These are phyloP conservation scores for Calonectria hongkongensis DNA, from an alignment of 2,329 filamentous ascomycete genomes.

Conservation along the genomic window DNA sequence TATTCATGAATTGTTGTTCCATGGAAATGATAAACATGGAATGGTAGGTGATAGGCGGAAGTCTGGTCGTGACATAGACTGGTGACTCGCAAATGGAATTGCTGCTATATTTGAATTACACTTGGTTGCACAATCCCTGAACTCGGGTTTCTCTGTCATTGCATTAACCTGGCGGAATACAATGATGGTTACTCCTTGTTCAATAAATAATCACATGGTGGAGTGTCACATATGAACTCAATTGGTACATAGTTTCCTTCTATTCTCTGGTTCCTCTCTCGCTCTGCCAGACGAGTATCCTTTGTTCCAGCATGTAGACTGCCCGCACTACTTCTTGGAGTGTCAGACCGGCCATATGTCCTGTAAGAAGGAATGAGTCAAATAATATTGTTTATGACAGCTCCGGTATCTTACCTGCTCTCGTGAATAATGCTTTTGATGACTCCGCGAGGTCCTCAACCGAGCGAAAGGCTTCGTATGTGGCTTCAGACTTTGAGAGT, in stretches of 20 bases:
- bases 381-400: background rate
- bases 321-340: conserved; percentile 59
- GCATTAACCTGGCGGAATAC: background rate
- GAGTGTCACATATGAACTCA: background rate
- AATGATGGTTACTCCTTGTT: too few species aligned
- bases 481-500: conserved; percentile 22
- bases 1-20: background rate
- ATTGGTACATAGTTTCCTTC: background rate
- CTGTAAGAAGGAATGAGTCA: conserved; percentile 48
- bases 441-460: conserved; percentile 57
- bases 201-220: too few species aligned
- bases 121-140: background rate
- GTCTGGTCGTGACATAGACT: too few species aligned
- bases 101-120: background rate
- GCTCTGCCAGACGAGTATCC: conserved; percentile 60
- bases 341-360: conserved; percentile 58
- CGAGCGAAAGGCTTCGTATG: conserved; percentile 58
- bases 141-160: background rate
- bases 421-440: conserved; percentile 58
- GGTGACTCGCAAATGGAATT: background rate
- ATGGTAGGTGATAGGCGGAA: too few species aligned
- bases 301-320: conserved; percentile 63
- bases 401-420: conserved; percentile 54
- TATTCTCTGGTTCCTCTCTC: conserved; percentile 22
- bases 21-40: too few species aligned